Evolutionary conservation across 805 yeast genomes (phyloP), one percentile per base, ranked within the genome.

Genomic region (Kodamaea nitidulidarum): DNA sequence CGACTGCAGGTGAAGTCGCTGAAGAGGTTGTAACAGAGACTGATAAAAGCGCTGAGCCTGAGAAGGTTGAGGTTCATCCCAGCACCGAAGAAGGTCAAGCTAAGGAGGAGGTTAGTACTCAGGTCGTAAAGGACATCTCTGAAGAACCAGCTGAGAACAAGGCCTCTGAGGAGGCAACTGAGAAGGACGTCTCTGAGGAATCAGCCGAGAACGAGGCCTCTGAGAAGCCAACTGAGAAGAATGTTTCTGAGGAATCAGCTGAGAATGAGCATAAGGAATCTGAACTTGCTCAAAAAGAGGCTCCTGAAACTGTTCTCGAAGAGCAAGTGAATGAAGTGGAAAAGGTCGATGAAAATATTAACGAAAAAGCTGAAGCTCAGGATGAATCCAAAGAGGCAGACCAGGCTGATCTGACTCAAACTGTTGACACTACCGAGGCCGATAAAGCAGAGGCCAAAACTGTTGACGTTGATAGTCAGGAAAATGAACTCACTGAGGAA

Each of bases 341-440:
- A n/a, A n/a, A n/a, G n/a, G n/a, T n/a, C 33, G 35, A 32, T n/a
- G 32, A 7, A 7, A 28, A 8, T 31, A 14, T 11, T 25, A 14
- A 49, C 35, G 44, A 49, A 3, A 45, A 42, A 32, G 26, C 35
- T 11, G 50, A 44, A 21, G 32, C 29, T 12, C 7, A 28, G 15
- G 16, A 4, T 14, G 31, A 12, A 28, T 4, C 31, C 10, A 35
- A 42, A 8, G 34, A 43, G 22, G 8, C n/a, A n/a, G n/a, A n/a
- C n/a, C n/a, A 20, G 22, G 22, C 8, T 20, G 22, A 20, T 5
- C 5, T 6, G 22, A 8, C 22, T 20, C 7, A 20, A 20, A 20
- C 22, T 20, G n/a, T n/a, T n/a, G n/a, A n/a, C n/a, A n/a, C n/a
- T n/a, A n/a, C n/a, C n/a, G 22, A 20, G 22, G 22, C 22, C 8